phyloP scores from a whole-genome alignment of 2,329 filamentous ascomycete species.

The Epichloe sp. region DNA sequence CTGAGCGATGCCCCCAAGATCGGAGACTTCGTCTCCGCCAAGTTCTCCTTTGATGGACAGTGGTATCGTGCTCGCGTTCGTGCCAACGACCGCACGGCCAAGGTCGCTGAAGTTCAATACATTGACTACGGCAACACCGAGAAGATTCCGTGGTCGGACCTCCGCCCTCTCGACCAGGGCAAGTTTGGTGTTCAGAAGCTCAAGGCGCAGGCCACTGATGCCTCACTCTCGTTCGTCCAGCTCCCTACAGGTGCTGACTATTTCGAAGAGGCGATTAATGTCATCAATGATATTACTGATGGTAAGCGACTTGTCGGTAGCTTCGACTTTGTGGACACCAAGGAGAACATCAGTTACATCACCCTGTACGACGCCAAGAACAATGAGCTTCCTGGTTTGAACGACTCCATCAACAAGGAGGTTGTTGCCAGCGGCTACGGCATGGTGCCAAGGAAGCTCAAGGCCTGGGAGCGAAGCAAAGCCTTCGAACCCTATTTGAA shows the following conservation, averaged over 20 bases:
- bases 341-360: slow-evolving; percentile 72
- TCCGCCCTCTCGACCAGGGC: slow-evolving; percentile 66
- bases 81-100: slow-evolving; percentile 80
- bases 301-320: slow-evolving; percentile 73
- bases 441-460: slow-evolving; percentile 85
- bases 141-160: slow-evolving; percentile 67
- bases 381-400: slow-evolving; percentile 39
- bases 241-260: slow-evolving; percentile 76
- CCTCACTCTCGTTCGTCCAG: slow-evolving; percentile 77
- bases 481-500: slow-evolving; percentile 59
- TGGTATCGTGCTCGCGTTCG: slow-evolving; percentile 93
- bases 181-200: slow-evolving; percentile 75
- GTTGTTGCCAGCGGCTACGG: slow-evolving; percentile 72
- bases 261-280: slow-evolving; percentile 63
- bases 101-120: slow-evolving; percentile 83
- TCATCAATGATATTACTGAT: slow-evolving; percentile 62
- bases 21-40: slow-evolving; percentile 81
- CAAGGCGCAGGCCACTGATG: slow-evolving; percentile 76
- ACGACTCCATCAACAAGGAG: slow-evolving; percentile 81
- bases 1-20: slow-evolving; percentile 71
- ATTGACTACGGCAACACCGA: slow-evolving; percentile 96
- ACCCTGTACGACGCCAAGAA: slow-evolving; percentile 74
- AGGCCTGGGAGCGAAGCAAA: slow-evolving; percentile 69
- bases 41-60: slow-evolving; percentile 76
- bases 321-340: slow-evolving; percentile 68